Evolutionary conservation across 805 yeast genomes (phyloP), one percentile per base, ranked within the genome.

Genomic region (Isabelozyma heimii): DNA sequence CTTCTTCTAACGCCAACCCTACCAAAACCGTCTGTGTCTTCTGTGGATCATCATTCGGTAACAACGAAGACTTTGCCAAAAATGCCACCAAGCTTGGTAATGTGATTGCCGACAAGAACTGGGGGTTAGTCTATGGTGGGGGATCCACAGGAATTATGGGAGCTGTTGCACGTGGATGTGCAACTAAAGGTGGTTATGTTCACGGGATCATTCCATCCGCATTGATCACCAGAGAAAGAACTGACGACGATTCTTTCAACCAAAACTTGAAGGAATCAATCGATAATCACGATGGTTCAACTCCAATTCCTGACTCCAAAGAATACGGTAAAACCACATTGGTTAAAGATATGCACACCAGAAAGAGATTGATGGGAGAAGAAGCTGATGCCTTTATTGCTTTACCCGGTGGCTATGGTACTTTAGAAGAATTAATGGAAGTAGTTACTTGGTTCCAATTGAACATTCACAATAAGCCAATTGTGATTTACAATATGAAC

Each of bases 401-500:
- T 0, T 76, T 90, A 71, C 96, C 97, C 12, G 97, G 97, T 53
- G 97, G 97, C 2, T 89, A 83, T 63, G 97, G 97, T 45, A 89
- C 96, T 7, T 69, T 89, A 62, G 97, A 90, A 67, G 97, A 90
- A 69, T 75, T 90, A 52, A 84, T 89, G 85, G 97, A 90, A 72
- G 86, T 89, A 47, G 86, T 87, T 50, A 90, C 97, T 4, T 90
- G 97, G 97, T 82, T 84, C 44, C 97, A 90, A 73, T 76, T 90
- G 58, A 94, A 91, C 33, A 89, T 90, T 55, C 97, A 90, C 66
- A 71, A 76, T 52, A 86, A 86, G 66, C 96, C 97, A 27, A 82
- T 90, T 58, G 84, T 90, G 13, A 61, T 90, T 40, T 84, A 83
- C 69, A 90, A 90, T 67, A 77, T 85, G 47, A 77, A 86, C 66